Conservation (phyloP, 1,284 basidiomycete species). For the Apiotrichum gamsii region DNA sequence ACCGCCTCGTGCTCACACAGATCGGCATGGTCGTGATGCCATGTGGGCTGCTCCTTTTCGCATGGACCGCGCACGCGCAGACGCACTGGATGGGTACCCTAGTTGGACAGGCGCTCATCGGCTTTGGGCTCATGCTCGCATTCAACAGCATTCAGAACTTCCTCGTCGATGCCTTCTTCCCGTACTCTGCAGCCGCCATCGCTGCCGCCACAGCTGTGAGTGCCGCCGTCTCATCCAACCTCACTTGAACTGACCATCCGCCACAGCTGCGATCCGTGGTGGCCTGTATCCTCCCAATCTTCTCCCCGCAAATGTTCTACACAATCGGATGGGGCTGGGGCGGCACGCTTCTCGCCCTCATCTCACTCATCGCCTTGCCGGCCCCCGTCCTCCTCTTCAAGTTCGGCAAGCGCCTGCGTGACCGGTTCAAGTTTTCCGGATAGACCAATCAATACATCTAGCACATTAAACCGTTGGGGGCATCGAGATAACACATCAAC, state of each 20-base stretch:
- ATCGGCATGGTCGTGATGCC: slow-evolving; percentile 50
- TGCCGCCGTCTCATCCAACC: neutral
- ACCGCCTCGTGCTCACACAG: slow-evolving; percentile 46
- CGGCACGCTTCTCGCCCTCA: slow-evolving; percentile 43
- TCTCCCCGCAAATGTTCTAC: slow-evolving; percentile 46
- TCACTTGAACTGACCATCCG: neutral
- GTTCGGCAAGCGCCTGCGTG: slow-evolving; percentile 44
- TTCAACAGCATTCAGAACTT: slow-evolving; percentile 48
- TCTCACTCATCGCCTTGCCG: slow-evolving; percentile 46
- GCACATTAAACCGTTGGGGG: no score
- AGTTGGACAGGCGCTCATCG: slow-evolving; percentile 37
- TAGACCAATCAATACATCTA: neutral
- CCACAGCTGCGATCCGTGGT: slow-evolving; percentile 37
- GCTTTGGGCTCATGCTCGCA: slow-evolving; percentile 43
- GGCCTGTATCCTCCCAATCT: slow-evolving; percentile 49
- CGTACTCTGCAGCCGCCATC: slow-evolving; percentile 49
- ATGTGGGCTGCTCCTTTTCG: slow-evolving; percentile 46
- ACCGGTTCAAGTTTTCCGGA: slow-evolving; percentile 36
- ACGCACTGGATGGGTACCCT: slow-evolving; percentile 46
- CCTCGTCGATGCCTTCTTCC: slow-evolving; percentile 49
- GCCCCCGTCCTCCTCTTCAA: slow-evolving; percentile 47
- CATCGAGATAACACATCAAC: neutral
- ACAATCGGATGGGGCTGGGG: slow-evolving; percentile 50
- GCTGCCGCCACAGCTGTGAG: slow-evolving; percentile 44
- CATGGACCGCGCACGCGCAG: slow-evolving; percentile 43